Evolutionary conservation across 257 asterid species (phyloP).

Genomic region (Solanum piurae): DNA sequence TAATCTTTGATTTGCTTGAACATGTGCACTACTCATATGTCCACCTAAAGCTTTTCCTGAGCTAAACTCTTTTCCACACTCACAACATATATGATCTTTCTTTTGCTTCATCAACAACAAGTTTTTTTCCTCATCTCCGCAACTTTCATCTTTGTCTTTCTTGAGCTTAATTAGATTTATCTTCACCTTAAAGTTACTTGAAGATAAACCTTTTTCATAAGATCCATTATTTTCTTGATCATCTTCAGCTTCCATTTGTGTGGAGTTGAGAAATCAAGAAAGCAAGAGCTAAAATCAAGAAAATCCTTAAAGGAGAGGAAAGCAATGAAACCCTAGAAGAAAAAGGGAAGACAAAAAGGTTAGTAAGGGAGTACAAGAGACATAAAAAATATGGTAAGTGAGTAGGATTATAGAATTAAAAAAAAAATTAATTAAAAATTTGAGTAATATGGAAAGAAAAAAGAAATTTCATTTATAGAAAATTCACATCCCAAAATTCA

Average conservation of each 20-base stretch:
- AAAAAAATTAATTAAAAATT: neutral
- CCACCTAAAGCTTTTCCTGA: conserved; percentile 79
- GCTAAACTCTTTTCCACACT: conserved; percentile 35
- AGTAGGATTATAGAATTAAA: neutral
- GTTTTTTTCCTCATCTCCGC: neutral
- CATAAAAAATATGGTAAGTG: neutral
- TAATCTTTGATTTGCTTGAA: conserved; percentile 39
- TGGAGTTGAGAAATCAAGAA: neutral
- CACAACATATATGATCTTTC: conserved; percentile 26
- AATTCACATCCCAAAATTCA: neutral
- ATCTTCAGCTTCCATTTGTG: neutral
- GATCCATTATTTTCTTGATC: neutral
- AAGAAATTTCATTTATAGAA: neutral
- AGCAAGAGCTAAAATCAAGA: neutral
- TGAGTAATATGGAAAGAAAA: neutral
- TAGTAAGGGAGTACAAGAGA: neutral
- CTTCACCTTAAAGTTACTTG: neutral
- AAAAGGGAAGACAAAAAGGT: neutral
- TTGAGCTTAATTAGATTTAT: neutral
- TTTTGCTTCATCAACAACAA: neutral
- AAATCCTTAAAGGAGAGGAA: neutral
- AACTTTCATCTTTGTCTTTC: neutral
- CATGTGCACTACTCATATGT: conserved; percentile 72
- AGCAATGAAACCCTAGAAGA: neutral
- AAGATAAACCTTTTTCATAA: neutral